Percentiles rank a stretch among this genome's conserved stretches.
Evolutionary conservation across 345 rosid species (phyloP).

Genomic region (Acer campestre): DNA sequence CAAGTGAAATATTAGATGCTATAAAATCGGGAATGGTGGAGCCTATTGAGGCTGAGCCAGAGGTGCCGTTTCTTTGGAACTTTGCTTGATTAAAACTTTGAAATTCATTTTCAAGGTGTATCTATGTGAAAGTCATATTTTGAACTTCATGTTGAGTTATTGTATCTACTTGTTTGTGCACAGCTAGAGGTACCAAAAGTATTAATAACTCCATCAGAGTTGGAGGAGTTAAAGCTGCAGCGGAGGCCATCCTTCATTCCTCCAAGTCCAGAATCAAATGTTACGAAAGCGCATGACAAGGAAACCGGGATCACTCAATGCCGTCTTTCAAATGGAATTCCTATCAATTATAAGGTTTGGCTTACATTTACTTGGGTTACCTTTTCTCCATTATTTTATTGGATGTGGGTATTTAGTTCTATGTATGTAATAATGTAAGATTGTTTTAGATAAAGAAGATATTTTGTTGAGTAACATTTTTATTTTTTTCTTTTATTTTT

Average conservation of each 20-base stretch:
- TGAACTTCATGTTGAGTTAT: conserved; percentile 22
- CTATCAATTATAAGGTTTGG: conserved; percentile 81
- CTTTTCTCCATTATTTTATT: conserved; percentile 8
- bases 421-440: background rate
- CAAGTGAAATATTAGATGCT: conserved; percentile 72
- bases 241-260: conserved; percentile 66
- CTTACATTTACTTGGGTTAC: conserved; percentile 8
- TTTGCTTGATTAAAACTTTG: conserved; percentile 20
- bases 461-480: background rate
- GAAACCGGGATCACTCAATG: conserved; percentile 90
- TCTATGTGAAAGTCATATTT: conserved; percentile 14
- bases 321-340: conserved; percentile 92
- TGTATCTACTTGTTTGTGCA: conserved; percentile 39
- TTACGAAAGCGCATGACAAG: conserved; percentile 66
- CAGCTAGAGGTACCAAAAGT: conserved; percentile 99
- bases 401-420: background rate
- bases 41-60: conserved; percentile 98
- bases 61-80: conserved; percentile 49
- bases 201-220: conserved; percentile 63
- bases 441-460: background rate
- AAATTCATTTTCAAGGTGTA: conserved; percentile 8
- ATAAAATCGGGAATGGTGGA: conserved; percentile 71
- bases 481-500: background rate
- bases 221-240: conserved; percentile 70
- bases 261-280: conserved; percentile 46